phyloP scores from a whole-genome alignment of 192 early-diverging fungal species.

The Martensiomyces pterosporus region DNA sequence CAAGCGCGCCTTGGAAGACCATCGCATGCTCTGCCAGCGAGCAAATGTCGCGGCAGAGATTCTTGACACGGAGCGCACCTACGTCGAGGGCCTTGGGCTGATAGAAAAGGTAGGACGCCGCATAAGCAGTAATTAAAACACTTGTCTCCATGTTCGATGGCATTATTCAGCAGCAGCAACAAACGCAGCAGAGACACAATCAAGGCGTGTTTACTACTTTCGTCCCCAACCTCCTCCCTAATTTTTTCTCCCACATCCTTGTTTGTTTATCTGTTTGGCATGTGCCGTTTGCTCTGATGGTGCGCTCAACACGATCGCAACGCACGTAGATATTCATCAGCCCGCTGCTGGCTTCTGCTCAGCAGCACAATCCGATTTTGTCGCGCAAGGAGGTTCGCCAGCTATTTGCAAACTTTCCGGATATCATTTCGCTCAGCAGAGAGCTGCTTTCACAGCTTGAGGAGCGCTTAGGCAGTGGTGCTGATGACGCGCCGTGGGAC shows the following conservation, averaged over 20 bases:
- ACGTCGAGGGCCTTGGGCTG: conserved; percentile 61
- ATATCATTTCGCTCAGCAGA: conserved; percentile 57
- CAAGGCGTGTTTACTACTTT: no score
- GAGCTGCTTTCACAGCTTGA: conserved; percentile 59
- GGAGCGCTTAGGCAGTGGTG: conserved; percentile 43
- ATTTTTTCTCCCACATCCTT: no score
- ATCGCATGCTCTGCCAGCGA: conserved; percentile 11
- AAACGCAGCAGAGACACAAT: no score
- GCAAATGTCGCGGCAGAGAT: conserved; percentile 65
- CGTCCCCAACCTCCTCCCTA: no score
- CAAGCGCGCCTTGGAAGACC: no score
- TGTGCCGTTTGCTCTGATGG: no score
- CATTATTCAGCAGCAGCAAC: no score
- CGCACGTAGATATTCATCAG: conserved; percentile 45
- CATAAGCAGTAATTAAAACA: no score
- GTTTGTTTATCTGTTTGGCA: no score
- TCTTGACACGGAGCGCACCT: conserved; percentile 67
- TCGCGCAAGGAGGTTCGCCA: conserved; percentile 56
- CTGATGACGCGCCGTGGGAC: conserved; percentile 40
- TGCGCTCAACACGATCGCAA: no score
- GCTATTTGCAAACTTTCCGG: conserved; percentile 65
- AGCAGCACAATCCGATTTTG: conserved; percentile 37
- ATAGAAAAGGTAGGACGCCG: conserved; percentile 2
- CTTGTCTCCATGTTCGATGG: no score
- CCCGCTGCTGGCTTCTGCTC: conserved; percentile 43